Base-by-base conservation (phyloP, 805 yeast species). In the Yamadazyma olivae region DNA sequence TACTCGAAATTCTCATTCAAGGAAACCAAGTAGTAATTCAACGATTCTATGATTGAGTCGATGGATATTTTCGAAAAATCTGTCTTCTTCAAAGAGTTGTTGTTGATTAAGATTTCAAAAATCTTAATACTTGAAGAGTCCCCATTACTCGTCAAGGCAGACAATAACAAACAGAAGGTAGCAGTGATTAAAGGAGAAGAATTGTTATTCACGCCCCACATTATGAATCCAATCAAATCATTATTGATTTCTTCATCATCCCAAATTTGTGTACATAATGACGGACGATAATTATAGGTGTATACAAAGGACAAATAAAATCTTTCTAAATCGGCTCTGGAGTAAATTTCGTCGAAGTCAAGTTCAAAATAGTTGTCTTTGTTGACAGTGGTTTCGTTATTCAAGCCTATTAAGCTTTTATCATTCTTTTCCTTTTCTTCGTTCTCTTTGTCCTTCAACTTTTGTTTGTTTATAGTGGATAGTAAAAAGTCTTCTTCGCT, bases 171-270 rank as follows among this genome's bases (percentile, higher is more conserved):
- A 45, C 90, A 79, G 50, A 82, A 88, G 0, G 95, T 76, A 0
- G 98, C 83, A 34, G 87, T 76, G 64, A 89, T 86, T 32, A 88
- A 66, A 7, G 91, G 81, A 12, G 87, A 87, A 1, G 71, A 63
- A 42, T 81, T 88, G 49, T 85, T 80, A 40, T 77, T 79, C 2
- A 93, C 70, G 0, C 95, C 95, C 98, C 98, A 93, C 37, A 76
- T 77, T 27, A 91, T 67, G 46, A 93, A 90, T 0, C 96, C 97
- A 50, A 77, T 71, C 2, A 87, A 67, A 39, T 80, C 79, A 10
- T 82, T 74, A 17, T 48, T 38, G 3, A 33, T 34, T 15, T 50
- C 56, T 9, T 61, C 67, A 6, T 53, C 50, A 0, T 50, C 41
- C 95, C 96, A 90, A 51, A 86, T 83, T 9, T 63, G 59, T 1